Base-by-base conservation (phyloP, 331 rosid species). In the Cydonia oblonga region DNA sequence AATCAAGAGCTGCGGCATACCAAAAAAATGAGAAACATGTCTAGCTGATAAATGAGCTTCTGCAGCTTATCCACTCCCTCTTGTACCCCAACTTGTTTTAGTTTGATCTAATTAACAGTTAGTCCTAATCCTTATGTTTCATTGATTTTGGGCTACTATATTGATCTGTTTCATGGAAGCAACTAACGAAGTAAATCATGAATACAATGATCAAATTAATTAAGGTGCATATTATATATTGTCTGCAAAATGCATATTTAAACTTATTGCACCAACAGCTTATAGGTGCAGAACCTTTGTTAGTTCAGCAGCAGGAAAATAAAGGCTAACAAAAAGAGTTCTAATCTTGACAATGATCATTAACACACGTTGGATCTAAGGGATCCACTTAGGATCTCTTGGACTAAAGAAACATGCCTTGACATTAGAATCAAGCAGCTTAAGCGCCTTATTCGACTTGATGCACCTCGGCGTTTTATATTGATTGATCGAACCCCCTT, bases 401-500 rank as follows among this genome's bases (percentile, higher is more conserved):
- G 89, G 89, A 75, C 98, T 92, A 42, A 90, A 92, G 72, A 81
- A 88, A 16, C 88, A 84, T 0, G 88, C 87, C 64, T 65, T 53
- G 52, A 88, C 93, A 33, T 75, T 85, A 25, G 96, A 86, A 5
- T 88, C 80, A n/a, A 90, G 96, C 61, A 90, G 68, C 81, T 86
- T 81, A 35, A 90, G 85, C 70, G 90, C 97, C 68, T 70, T 78
- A 73, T 69, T 84, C 59, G 96, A 90, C 76, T 87, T 83, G 74
- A 92, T 76, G 79, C 97, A 87, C 84, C 98, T 87, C 2, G 98
- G 97, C 4, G 98, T 92, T 65, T 92, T 90, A 20, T 92, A 90
- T 79, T 90, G 98, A 79, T 92, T 92, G 60, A 92, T 89, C 25
- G 98, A 92, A 38, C 87, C 90, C 1, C 98, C 98, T 80, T 88